Evolutionary conservation across 2,329 filamentous ascomycete species (phyloP).

Genomic region (Cladosporium sp.): DNA sequence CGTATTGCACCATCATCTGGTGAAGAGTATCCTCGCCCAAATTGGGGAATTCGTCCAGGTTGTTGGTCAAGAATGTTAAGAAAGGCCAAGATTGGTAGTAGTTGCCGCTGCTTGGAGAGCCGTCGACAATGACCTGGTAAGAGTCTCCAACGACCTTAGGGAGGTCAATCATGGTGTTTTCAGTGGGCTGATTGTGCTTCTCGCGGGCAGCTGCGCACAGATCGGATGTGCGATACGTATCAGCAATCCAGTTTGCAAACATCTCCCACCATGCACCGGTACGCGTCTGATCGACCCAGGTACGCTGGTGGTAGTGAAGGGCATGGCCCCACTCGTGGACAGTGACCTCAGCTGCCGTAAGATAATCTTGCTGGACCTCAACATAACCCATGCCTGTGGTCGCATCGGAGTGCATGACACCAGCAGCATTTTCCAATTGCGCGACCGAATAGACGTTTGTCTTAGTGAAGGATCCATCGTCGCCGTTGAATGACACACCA

Average conservation of each 20-base stretch:
- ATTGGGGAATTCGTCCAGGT: slow-evolving; percentile 40
- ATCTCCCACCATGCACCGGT: slow-evolving; percentile 53
- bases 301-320: slow-evolving; percentile 40
- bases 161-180: slow-evolving; percentile 40
- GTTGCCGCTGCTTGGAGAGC: slow-evolving; percentile 37
- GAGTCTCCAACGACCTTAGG: slow-evolving; percentile 46
- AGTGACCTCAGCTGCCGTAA: slow-evolving; percentile 39
- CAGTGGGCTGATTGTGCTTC: slow-evolving; percentile 32
- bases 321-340: slow-evolving; percentile 51
- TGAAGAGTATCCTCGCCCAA: slow-evolving; percentile 21
- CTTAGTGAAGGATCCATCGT: slow-evolving; percentile 24
- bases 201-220: slow-evolving; percentile 40
- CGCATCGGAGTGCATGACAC: not conserved
- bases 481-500: slow-evolving; percentile 16
- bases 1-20: slow-evolving; percentile 39
- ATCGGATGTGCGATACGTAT: slow-evolving; percentile 45
- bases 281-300: slow-evolving; percentile 38
- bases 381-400: slow-evolving; percentile 40
- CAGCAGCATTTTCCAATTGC: slow-evolving; percentile 1
- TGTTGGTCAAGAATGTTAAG: slow-evolving; percentile 46
- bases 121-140: slow-evolving; percentile 47
- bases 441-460: slow-evolving; percentile 21
- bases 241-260: slow-evolving; percentile 48
- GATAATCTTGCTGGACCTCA: slow-evolving; percentile 40
- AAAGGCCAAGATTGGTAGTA: slow-evolving; percentile 53